Conservation (phyloP, 73 alveolate species). For the Breviolum minutum region DNA sequence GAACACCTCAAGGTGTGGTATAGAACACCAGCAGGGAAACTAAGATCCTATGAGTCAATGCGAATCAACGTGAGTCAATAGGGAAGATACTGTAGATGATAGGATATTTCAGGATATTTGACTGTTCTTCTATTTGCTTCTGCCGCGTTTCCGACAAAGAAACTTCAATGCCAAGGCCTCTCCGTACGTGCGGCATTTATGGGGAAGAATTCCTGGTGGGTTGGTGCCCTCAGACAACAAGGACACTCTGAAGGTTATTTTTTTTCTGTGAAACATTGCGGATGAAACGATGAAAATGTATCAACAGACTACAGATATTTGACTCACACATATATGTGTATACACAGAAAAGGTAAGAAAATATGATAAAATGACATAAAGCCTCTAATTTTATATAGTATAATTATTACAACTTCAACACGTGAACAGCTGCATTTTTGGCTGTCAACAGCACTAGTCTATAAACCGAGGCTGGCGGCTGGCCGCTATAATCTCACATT, state of each 20-base stretch:
- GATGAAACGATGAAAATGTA: too few species aligned
- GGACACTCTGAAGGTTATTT: neutral
- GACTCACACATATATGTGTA: too few species aligned
- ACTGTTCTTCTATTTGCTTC: neutral
- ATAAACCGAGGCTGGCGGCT: conserved; percentile 41
- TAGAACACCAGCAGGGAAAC: conserved; percentile 48
- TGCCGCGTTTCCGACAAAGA: neutral
- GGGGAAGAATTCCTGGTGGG: conserved; percentile 94
- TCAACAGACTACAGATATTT: too few species aligned
- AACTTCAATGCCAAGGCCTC: neutral
- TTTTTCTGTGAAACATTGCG: too few species aligned
- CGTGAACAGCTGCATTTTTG: too few species aligned
- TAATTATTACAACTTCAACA: too few species aligned
- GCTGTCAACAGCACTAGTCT: too few species aligned
- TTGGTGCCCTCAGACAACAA: neutral
- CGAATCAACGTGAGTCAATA: too few species aligned
- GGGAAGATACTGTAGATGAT: neutral
- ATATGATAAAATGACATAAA: too few species aligned
- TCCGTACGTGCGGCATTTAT: conserved; percentile 68
- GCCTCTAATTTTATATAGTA: too few species aligned
- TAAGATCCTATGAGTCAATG: neutral
- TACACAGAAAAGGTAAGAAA: too few species aligned
- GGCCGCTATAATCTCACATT: conserved; percentile 63
- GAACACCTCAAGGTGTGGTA: conserved; percentile 93
- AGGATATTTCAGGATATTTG: neutral